phyloP scores from a whole-genome alignment of 140 eudicot species.

The Stevia rebaudiana region DNA sequence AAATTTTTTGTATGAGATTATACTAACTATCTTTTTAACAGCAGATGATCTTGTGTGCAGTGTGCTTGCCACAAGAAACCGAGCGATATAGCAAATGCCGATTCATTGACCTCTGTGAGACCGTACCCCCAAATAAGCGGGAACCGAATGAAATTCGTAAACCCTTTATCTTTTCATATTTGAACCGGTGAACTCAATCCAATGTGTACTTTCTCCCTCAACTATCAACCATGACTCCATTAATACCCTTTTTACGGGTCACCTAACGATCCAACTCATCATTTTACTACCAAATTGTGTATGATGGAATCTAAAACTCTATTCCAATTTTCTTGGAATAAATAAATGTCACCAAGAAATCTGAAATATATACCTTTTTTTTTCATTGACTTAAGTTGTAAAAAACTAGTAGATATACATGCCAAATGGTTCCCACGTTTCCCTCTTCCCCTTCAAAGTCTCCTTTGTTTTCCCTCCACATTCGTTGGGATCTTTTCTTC shows the following conservation, averaged over 20 bases:
- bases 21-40: no score
- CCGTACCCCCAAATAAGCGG: no score
- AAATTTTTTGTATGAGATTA: no score
- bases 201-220: no score
- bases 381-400: constrained; percentile 4
- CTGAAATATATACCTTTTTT: background rate
- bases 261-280: background rate
- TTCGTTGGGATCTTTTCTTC: constrained; percentile 16
- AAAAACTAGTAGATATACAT: constrained; percentile 16
- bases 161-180: no score
- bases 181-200: no score
- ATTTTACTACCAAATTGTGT: background rate
- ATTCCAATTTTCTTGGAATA: background rate
- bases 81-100: no score
- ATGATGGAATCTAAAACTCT: background rate
- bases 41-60: no score
- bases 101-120: no score
- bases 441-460: constrained; percentile 27
- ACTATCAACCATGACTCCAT: no score
- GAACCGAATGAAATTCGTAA: no score
- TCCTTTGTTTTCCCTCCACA: constrained; percentile 20
- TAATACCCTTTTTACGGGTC: background rate
- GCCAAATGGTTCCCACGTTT: constrained; percentile 38
- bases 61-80: no score
- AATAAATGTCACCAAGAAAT: constrained; percentile 7